Percentiles rank a stretch among this genome's conserved stretches.
phyloP scores from a whole-genome alignment of 2,329 filamentous ascomycete genomes.

The Bipolaris bicolor region DNA sequence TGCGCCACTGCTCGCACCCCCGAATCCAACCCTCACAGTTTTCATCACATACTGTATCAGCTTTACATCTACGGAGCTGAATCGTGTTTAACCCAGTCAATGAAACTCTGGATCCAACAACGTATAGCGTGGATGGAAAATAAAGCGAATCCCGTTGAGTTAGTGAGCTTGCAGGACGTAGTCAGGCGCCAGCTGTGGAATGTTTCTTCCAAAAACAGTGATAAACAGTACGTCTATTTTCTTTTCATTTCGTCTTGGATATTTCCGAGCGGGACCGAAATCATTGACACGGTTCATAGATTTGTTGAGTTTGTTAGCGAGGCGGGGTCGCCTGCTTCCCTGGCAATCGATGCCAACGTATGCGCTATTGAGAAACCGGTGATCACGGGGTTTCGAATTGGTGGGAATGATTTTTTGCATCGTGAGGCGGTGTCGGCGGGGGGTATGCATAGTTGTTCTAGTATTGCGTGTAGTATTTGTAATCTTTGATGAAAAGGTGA shows the following conservation, averaged over 20 bases:
- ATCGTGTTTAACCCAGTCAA: conserved; percentile 16
- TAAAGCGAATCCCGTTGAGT: conserved; percentile 18
- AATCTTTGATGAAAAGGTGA: background rate
- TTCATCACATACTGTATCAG: conserved; percentile 32
- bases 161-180: conserved; percentile 20
- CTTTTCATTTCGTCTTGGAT: background rate
- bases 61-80: conserved; percentile 21
- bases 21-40: conserved; percentile 10
- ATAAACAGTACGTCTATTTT: background rate
- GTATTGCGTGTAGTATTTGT: background rate
- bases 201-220: background rate
- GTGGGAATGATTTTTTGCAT: background rate
- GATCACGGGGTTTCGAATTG: background rate
- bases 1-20: background rate
- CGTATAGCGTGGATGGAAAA: conserved; percentile 27
- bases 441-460: background rate
- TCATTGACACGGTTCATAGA: background rate
- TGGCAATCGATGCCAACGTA: too few species aligned
- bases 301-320: background rate
- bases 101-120: conserved; percentile 24
- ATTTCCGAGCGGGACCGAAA: too few species aligned
- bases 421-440: background rate
- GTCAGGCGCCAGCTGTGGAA: conserved; percentile 14
- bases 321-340: background rate
- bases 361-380: background rate